Base-by-base conservation (phyloP, 331 rosid species). In the Acacia concinna region DNA sequence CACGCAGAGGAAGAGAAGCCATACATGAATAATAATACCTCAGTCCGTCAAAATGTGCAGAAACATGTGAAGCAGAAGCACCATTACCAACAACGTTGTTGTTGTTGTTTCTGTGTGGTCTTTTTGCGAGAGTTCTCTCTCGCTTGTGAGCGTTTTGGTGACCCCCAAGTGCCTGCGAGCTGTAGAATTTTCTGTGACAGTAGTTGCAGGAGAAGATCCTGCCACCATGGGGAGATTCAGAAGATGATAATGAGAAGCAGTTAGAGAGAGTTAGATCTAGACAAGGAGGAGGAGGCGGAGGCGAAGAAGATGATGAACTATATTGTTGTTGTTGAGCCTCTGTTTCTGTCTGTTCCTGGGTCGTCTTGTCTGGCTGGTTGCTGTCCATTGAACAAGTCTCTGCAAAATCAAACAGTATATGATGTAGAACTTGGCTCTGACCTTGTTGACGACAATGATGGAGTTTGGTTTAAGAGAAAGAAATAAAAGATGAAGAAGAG, bases 81-180 rank as follows among this genome's bases (percentile, higher is more conserved):
- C 27, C 59, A 20, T 10, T 21, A 21, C 31, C 30, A 56, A 56
- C 30, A 27, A 56, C 30, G 30, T 52, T n/a, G 59, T 49, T 6
- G 56, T 56, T 23, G 31, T 25, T 23, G 63, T 31, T 63, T 27
- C 18, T 89, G 60, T 69, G 80, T 40, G 89, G 85, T 79, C 89
- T 86, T 74, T 94, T 92, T 1, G 91, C 94, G 4, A 90, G 72
- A 30, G 85, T 94, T 69, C 98, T 90, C 83, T 94, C 97, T 35
- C 98, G 85, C 51, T 90, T 94, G 40, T 94, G 97, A 21, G 98
- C 98, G 84, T 94, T 94, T 76, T 94, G 98, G 86, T 94, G 98
- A 34, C 98, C 98, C 13, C 98, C 98, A 52, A 94, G 98, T 32
- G 98, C 97, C 79, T 94, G 98, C 1, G 98, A 94, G 49, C 97